Evolutionary conservation across 1,139 yeast species (phyloP), one percentile per base, ranked within the genome.

Genomic region (Protomyces arabidopsidicola): DNA sequence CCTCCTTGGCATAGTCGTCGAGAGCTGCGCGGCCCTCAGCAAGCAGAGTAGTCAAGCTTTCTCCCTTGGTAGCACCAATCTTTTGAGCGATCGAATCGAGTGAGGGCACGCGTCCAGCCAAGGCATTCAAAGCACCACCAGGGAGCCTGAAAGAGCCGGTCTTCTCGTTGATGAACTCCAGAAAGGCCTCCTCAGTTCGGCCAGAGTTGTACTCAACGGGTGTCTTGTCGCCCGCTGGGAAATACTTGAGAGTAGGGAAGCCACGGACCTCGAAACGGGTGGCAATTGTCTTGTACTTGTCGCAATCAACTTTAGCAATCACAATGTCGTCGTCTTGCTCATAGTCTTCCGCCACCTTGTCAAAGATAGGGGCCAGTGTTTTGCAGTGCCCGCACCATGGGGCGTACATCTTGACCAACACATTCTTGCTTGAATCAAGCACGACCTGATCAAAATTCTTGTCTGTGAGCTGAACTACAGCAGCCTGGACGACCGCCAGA

Each of bases 361-460:
- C 88, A 74, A 83, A 83, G 3, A 79, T 79, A 8, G 95, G 95
- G 72, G 81, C 81, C 72, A 88, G 75, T 63, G 78, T 80, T 74
- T 84, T 83, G 75, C 95, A 88, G 75, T 88, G 91, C 59, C 88
- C 81, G 72, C 95, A 88, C 95, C 68, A 57, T 4, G 64, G 67
- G 14, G 65, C 65, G 45, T 64, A 64, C 35, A 63, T 55, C 27
- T 66, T 56, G 10, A 62, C 67, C 20, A 63, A 55, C 24, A 63
- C 67, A 24, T 65, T 65, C 71, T 84, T 85, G 9, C 82, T 84
- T 0, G 86, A 79, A 10, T 80, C 76, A 61, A 78, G 72, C 6
- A 85, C 88, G 53, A 84, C 72, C 42, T 79, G 80, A 65, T 84
- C 82, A 71, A 86, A 86, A 67, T 78, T 82, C 56, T 77, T 74